Evolutionary conservation across 2,329 filamentous ascomycete genomes (phyloP).

Genomic region (Fusarium sp.): DNA sequence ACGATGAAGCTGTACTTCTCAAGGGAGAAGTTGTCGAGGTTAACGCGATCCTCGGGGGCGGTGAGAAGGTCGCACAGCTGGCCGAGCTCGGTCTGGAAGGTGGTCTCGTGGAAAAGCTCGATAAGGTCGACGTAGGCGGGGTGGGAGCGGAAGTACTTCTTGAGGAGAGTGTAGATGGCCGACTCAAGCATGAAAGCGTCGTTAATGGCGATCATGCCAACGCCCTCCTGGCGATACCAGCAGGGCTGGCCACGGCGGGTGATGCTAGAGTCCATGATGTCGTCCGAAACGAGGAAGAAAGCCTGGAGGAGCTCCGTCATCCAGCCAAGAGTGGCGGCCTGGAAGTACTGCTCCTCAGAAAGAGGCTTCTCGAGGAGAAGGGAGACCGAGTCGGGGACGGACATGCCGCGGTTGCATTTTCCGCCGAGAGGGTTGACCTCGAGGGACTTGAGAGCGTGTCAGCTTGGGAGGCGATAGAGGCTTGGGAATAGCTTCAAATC

Average conservation of each 20-base stretch:
- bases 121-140: constrained; percentile 90
- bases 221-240: constrained; percentile 92
- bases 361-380: constrained; percentile 81
- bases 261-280: constrained; percentile 98
- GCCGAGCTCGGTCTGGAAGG: constrained; percentile 94
- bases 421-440: constrained; percentile 91
- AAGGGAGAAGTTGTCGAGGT: constrained; percentile 95
- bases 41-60: constrained; percentile 92
- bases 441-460: constrained; percentile 66
- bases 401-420: constrained; percentile 99
- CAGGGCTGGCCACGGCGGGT: constrained; percentile 95
- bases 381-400: constrained; percentile 90
- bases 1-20: constrained; percentile 98
- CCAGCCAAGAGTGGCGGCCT: constrained; percentile 92
- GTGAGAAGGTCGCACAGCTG: constrained; percentile 96
- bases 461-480: neutral
- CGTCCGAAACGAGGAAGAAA: constrained; percentile 98
- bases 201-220: constrained; percentile 98
- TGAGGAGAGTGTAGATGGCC: constrained; percentile 90
- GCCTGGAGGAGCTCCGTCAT: constrained; percentile 98
- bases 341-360: constrained; percentile 87
- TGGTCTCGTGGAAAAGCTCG: constrained; percentile 96
- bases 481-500: constrained; percentile 6
- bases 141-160: constrained; percentile 92
- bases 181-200: constrained; percentile 97